Percentiles rank a stretch among this genome's conserved stretches.
Evolutionary conservation across 108 stramenopile genomes (phyloP).

Genomic region (Nitzschia palea): DNA sequence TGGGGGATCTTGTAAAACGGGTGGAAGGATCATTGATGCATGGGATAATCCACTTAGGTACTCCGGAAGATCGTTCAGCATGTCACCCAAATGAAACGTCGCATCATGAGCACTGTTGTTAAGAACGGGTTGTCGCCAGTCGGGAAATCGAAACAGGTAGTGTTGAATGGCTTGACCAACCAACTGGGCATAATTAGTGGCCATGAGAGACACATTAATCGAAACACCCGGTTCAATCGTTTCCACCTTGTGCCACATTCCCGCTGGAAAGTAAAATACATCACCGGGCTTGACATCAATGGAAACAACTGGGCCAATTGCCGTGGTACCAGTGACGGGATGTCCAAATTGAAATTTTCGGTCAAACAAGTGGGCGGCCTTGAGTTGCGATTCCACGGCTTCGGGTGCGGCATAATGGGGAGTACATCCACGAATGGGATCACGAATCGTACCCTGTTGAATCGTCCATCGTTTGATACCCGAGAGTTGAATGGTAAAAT

Average conservation of each 20-base stretch:
- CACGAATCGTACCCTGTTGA: constrained; percentile 54
- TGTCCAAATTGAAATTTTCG: constrained; percentile 53
- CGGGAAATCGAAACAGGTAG: constrained; percentile 52
- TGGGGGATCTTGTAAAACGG: constrained; percentile 43
- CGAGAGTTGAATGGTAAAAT: constrained; percentile 89
- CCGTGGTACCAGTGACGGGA: constrained; percentile 51
- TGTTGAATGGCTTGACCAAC: constrained; percentile 73
- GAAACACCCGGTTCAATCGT: constrained; percentile 80
- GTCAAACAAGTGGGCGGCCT: constrained; percentile 60
- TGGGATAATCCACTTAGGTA: constrained; percentile 38
- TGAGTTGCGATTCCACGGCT: constrained; percentile 86
- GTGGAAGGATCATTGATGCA: constrained; percentile 64
- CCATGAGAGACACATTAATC: constrained; percentile 88
- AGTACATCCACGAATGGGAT: constrained; percentile 83
- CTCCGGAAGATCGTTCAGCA: constrained; percentile 50
- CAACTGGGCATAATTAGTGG: constrained; percentile 75
- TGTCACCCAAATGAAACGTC: constrained; percentile 36
- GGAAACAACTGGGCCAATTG: constrained; percentile 45
- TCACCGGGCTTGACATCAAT: constrained; percentile 79
- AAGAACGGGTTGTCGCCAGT: constrained; percentile 66
- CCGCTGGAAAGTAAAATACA: constrained; percentile 89
- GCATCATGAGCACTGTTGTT: constrained; percentile 18
- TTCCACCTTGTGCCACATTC: constrained; percentile 90
- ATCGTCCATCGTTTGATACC: constrained; percentile 87
- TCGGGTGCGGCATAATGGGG: constrained; percentile 80